A percentile compares a stretch with the other conserved stretches of the same genome.
These are phyloP conservation scores for Ustulina deusta DNA, from an alignment of 2,329 filamentous ascomycete genomes.

Conservation along the genomic window DNA sequence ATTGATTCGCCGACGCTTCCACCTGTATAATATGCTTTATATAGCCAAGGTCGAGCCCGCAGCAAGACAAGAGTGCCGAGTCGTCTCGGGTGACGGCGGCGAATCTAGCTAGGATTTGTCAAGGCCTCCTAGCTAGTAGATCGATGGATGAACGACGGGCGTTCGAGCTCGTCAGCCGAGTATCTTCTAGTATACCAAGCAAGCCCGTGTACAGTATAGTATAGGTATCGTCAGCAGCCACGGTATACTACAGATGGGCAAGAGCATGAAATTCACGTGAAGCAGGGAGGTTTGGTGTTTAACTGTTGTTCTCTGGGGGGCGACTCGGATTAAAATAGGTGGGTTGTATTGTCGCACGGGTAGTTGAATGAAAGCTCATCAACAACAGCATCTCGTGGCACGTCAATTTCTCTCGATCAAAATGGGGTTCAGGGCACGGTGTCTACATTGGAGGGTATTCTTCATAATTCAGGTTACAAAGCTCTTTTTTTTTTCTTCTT, in stretches of 20 bases:
- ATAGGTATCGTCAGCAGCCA: constrained; percentile 26
- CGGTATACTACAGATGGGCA: constrained; percentile 22
- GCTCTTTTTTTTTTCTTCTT: neutral
- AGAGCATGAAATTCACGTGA: constrained; percentile 19
- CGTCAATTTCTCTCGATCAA: constrained; percentile 32
- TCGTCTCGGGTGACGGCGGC: constrained; percentile 43
- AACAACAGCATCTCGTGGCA: constrained; percentile 39
- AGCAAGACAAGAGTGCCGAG: constrained; percentile 39
- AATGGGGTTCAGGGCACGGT: constrained; percentile 27
- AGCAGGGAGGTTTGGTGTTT: constrained; percentile 9
- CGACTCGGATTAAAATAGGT: constrained; percentile 24
- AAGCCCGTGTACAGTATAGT: constrained; percentile 17
- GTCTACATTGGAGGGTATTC: constrained; percentile 4
- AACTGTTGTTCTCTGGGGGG: constrained; percentile 6
- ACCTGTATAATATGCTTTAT: constrained; percentile 41
- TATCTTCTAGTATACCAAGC: neutral
- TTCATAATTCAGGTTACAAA: constrained; percentile 16
- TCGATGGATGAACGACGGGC: constrained; percentile 24
- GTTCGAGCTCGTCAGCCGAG: constrained; percentile 15
- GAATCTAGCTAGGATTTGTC: constrained; percentile 35
- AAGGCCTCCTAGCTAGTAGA: constrained; percentile 25
- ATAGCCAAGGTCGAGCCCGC: constrained; percentile 41
- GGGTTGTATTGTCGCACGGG: constrained; percentile 38
- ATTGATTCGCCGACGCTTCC: constrained; percentile 41
- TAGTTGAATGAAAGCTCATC: constrained; percentile 31